phyloP scores from a whole-genome alignment of 371 early-diverging fungal species.

The Mucor racemosus region DNA sequence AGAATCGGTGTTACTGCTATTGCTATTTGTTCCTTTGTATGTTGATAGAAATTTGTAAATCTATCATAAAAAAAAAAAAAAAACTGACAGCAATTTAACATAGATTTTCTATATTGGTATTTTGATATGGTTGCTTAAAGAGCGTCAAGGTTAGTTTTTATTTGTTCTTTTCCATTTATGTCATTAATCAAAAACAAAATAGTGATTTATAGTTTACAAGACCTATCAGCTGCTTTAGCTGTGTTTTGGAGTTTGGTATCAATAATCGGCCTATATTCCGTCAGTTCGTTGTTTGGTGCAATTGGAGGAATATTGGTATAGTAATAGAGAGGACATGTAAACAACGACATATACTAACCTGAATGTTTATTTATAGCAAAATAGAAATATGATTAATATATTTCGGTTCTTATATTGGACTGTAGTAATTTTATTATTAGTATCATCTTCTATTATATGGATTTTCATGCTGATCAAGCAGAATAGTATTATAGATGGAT shows the following conservation, averaged over 20 bases:
- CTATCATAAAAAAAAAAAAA: background rate
- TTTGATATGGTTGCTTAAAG: constrained; percentile 14
- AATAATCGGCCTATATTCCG: constrained; percentile 24
- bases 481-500: constrained; percentile 8
- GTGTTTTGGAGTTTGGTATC: constrained; percentile 28
- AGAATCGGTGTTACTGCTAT: constrained; percentile 25
- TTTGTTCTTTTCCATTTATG: too few relatives aligned
- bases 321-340: too few relatives aligned
- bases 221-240: constrained; percentile 18
- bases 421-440: constrained; percentile 8
- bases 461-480: constrained; percentile 22
- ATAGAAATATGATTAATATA: constrained; percentile 23
- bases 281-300: constrained; percentile 25
- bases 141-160: constrained; percentile 4
- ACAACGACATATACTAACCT: background rate
- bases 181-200: background rate
- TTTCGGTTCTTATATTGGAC: constrained; percentile 27
- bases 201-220: constrained; percentile 13
- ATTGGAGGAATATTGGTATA: constrained; percentile 29
- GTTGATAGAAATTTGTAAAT: background rate
- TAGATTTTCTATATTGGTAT: constrained; percentile 20
- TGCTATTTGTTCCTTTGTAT: constrained; percentile 24
- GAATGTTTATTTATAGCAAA: constrained; percentile 18
- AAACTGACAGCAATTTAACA: background rate
- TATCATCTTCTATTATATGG: constrained; percentile 17